These are phyloP conservation scores for Biancaea sappan DNA, from an alignment of 306 rosid genomes.

Conservation along the genomic window DNA sequence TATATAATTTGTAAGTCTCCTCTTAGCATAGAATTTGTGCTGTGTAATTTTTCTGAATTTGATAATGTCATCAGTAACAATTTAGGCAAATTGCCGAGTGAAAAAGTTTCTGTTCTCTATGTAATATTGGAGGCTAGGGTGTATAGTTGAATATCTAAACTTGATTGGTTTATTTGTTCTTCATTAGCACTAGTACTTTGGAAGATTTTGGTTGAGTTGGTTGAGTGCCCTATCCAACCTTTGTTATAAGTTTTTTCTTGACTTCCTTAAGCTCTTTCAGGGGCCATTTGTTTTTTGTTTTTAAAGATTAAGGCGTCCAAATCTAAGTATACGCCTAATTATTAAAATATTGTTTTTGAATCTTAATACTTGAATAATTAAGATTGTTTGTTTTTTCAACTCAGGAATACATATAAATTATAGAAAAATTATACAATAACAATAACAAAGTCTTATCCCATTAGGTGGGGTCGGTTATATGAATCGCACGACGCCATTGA, in stretches of 20 bases:
- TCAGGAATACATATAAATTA: no score
- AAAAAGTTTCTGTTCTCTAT: neutral
- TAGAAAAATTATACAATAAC: no score
- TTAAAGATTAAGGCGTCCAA: no score
- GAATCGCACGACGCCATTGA: no score
- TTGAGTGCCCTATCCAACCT: neutral
- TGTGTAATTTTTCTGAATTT: constrained; percentile 2
- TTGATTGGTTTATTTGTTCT: neutral
- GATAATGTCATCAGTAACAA: neutral
- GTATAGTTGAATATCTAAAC: constrained; percentile 11
- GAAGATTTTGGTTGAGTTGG: neutral
- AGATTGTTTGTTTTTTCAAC: no score
- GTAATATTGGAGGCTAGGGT: constrained; percentile 1
- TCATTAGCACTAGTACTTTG: neutral
- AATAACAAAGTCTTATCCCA: no score
- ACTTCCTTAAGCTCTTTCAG: neutral
- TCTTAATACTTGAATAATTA: no score
- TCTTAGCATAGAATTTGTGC: neutral
- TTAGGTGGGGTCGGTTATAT: no score
- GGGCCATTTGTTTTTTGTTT: no score
- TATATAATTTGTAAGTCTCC: neutral
- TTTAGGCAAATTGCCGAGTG: neutral
- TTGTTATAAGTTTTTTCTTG: neutral
- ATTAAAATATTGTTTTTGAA: no score
- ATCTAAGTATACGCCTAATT: no score